A percentile compares a stretch with the other conserved stretches of the same genome.
Conservation (phyloP, 805 yeast species). For the Saturnispora kantuleensis region DNA sequence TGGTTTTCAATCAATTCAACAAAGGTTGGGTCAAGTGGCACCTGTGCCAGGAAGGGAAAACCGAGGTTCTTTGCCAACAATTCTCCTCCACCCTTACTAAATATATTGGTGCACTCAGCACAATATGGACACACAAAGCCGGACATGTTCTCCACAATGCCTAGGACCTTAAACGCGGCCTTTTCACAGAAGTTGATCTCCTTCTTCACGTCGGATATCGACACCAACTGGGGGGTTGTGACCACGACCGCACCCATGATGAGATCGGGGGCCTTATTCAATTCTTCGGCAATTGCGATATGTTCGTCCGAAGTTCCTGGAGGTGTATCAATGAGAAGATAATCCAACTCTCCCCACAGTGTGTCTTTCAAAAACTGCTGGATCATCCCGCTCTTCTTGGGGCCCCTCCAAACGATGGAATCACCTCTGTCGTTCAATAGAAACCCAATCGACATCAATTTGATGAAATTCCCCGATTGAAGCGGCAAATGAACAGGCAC, state of each 20-base stretch:
- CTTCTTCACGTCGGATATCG: slow-evolving; percentile 88
- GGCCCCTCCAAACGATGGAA: slow-evolving; percentile 97
- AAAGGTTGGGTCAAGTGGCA: slow-evolving; percentile 91
- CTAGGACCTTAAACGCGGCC: slow-evolving; percentile 70
- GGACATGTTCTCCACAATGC: slow-evolving; percentile 92
- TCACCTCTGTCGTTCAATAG: slow-evolving; percentile 74
- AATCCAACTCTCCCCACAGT: slow-evolving; percentile 77
- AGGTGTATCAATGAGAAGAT: slow-evolving; percentile 87
- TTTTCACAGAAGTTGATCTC: slow-evolving; percentile 88
- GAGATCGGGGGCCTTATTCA: slow-evolving; percentile 52
- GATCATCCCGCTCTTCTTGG: slow-evolving; percentile 96
- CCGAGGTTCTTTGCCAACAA: slow-evolving; percentile 51
- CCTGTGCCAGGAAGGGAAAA: slow-evolving; percentile 68
- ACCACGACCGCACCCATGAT: slow-evolving; percentile 86
- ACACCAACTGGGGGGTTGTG: slow-evolving; percentile 91
- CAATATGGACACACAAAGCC: slow-evolving; percentile 95
- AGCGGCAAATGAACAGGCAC: slow-evolving; percentile 60
- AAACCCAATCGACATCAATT: slow-evolving; percentile 84
- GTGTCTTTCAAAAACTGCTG: slow-evolving; percentile 88
- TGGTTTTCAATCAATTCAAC: slow-evolving; percentile 80
- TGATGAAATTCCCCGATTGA: slow-evolving; percentile 19
- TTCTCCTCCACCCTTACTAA: slow-evolving; percentile 88
- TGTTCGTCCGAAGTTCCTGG: slow-evolving; percentile 99
- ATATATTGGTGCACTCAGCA: slow-evolving; percentile 83
- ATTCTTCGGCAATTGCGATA: slow-evolving; percentile 89